Conservation (phyloP, 345 rosid species). For the Salix viminalis region DNA sequence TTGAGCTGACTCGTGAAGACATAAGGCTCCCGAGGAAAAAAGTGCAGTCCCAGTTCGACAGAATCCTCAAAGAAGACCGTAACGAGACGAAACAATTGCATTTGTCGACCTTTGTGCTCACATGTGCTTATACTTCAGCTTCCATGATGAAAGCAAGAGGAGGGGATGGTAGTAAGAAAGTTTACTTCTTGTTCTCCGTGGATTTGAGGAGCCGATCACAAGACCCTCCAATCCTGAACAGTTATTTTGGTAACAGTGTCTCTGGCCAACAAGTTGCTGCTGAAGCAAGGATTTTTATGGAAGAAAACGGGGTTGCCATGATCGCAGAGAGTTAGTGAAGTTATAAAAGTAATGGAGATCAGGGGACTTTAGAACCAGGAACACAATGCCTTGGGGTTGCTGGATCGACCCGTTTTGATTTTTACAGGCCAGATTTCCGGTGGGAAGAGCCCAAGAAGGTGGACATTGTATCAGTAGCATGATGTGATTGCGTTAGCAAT, state of each 20-base stretch:
- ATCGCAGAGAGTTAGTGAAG: neutral
- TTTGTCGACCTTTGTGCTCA: conserved; percentile 9
- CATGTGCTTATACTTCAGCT: neutral
- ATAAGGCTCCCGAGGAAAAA: neutral
- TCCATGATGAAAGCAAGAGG: conserved; percentile 10
- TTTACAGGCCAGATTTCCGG: conserved; percentile 12
- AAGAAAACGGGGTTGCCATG: neutral
- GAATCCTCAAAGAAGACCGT: no score
- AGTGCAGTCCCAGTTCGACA: neutral
- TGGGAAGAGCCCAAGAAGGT: conserved; percentile 18
- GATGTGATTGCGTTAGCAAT: neutral
- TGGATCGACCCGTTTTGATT: conserved; percentile 6
- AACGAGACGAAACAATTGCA: neutral
- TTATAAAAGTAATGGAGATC: neutral
- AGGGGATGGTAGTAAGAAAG: neutral
- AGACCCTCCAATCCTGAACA: conserved; percentile 13
- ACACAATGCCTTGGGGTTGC: neutral
- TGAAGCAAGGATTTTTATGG: neutral
- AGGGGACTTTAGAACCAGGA: neutral
- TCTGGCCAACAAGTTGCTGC: no score
- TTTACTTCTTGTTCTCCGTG: neutral
- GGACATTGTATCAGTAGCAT: neutral
- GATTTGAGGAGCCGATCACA: conserved; percentile 15
- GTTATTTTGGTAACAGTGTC: neutral
- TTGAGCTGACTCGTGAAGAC: neutral